Conservation (phyloP, 257 asterid species). For the Rehmannia glutinosa region DNA sequence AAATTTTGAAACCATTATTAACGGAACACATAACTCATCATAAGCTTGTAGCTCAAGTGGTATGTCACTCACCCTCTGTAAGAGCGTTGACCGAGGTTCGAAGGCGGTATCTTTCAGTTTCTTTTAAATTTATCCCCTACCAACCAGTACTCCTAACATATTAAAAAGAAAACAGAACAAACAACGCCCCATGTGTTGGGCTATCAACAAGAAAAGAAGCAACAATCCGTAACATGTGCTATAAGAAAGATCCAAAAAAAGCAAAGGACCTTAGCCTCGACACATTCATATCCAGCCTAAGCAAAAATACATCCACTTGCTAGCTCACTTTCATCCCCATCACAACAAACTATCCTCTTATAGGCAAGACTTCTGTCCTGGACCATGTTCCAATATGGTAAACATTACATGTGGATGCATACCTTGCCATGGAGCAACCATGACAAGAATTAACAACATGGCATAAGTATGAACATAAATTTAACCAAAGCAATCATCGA, state of each 20-base stretch:
- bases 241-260: background rate
- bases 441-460: background rate
- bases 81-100: too few species aligned
- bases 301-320: constrained; percentile 8
- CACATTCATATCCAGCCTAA: background rate
- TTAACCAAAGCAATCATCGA: background rate
- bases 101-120: too few species aligned
- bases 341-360: background rate
- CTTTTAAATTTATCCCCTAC: too few species aligned
- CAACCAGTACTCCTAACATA: too few species aligned
- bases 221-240: background rate
- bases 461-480: background rate
- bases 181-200: too few species aligned
- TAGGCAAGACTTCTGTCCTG: background rate
- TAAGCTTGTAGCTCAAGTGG: too few species aligned
- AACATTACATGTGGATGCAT: background rate
- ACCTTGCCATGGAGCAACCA: background rate
- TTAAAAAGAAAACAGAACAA: too few species aligned
- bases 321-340: background rate
- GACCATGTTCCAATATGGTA: background rate
- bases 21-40: too few species aligned
- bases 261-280: background rate
- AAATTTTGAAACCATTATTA: too few species aligned
- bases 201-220: too few species aligned
- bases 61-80: too few species aligned